Evolutionary conservation across 2,329 filamentous ascomycete genomes (phyloP).

Genomic region (Rhexocercosporidium sp.): DNA sequence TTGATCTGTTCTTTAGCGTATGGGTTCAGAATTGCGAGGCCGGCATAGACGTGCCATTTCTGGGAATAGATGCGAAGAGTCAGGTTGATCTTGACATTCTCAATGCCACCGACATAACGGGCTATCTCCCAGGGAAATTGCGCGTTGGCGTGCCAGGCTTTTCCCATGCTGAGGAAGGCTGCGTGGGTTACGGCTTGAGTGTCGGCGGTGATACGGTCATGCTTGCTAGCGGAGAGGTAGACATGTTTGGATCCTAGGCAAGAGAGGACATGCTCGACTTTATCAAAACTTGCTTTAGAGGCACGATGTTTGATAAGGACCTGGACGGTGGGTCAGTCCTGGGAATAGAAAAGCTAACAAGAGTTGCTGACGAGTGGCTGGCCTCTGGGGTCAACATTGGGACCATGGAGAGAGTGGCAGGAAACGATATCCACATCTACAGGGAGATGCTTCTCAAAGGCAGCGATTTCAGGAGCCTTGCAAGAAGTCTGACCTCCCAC

Average conservation of each 20-base stretch:
- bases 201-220: conserved; percentile 97
- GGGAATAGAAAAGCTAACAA: not conserved
- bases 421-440: conserved; percentile 90
- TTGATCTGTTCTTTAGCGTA: conserved; percentile 90
- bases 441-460: conserved; percentile 89
- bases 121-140: conserved; percentile 97
- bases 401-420: conserved; percentile 95
- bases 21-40: conserved; percentile 94
- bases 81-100: conserved; percentile 99
- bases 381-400: conserved; percentile 83
- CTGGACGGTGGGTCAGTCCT: conserved; percentile 43
- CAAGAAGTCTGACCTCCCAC: conserved; percentile 98
- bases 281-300: conserved; percentile 73
- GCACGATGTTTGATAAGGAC: conserved; percentile 91
- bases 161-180: conserved; percentile 96
- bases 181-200: conserved; percentile 98
- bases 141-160: conserved; percentile 92
- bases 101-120: conserved; percentile 96
- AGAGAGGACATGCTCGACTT: conserved; percentile 80
- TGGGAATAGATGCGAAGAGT: conserved; percentile 96
- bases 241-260: conserved; percentile 88
- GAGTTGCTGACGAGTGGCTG: conserved; percentile 75
- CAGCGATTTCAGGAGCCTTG: conserved; percentile 94
- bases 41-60: conserved; percentile 99
- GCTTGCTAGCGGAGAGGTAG: conserved; percentile 82